Evolutionary conservation across 2,329 filamentous ascomycete genomes (phyloP).

Genomic region (Trichoderma lentiforme): DNA sequence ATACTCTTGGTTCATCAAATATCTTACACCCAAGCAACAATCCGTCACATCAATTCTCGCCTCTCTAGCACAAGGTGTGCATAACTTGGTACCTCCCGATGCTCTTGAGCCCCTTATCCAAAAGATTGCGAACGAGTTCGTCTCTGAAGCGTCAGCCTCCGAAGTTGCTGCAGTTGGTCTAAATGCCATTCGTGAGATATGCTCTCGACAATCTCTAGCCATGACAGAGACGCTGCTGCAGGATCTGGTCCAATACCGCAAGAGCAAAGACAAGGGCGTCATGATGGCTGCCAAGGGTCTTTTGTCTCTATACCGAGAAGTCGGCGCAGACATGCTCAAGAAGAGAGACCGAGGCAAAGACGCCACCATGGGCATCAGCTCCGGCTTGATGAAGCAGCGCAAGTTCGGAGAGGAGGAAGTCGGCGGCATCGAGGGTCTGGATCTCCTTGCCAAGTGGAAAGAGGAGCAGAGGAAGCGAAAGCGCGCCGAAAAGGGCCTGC

Average conservation of each 20-base stretch:
- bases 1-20: constrained; percentile 96
- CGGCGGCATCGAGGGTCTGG: constrained; percentile 86
- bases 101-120: constrained; percentile 83
- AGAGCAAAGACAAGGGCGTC: constrained; percentile 98
- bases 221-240: constrained; percentile 96
- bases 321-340: constrained; percentile 82
- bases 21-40: constrained; percentile 80
- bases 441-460: constrained; percentile 90
- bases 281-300: constrained; percentile 97
- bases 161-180: constrained; percentile 90
- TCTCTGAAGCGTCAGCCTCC: constrained; percentile 86
- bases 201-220: constrained; percentile 85
- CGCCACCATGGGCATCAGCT: constrained; percentile 76
- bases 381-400: constrained; percentile 70
- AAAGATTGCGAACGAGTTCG: constrained; percentile 98
- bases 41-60: constrained; percentile 92
- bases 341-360: constrained; percentile 90
- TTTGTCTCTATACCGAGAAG: constrained; percentile 84
- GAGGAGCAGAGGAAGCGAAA: constrained; percentile 79
- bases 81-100: constrained; percentile 89
- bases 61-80: constrained; percentile 85
- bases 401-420: constrained; percentile 78
- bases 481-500: constrained; percentile 64
- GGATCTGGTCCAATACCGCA: constrained; percentile 91
- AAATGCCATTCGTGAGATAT: constrained; percentile 93